Evolutionary conservation across 2,329 filamentous ascomycete species (phyloP), one percentile per base, ranked within the genome.

Genomic region (Fusarium continuum): DNA sequence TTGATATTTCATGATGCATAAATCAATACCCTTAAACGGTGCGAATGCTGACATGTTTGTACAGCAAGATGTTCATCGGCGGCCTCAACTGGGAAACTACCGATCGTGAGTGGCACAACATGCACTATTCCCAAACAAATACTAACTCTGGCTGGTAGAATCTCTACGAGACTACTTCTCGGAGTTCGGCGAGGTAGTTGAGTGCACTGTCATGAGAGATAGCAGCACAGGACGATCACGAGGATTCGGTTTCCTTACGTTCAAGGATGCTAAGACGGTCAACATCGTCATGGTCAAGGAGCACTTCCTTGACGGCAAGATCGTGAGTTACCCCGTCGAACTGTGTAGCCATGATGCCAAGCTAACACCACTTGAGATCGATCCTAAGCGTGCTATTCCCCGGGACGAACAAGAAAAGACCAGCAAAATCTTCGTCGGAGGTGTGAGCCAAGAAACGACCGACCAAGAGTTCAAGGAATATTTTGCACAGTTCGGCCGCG

Each of bases 201-300:
- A 99, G 80, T 98, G 95, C 76, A 99, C 95, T 14, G 95, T 99
- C n/a, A 99, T 99, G 95, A 88, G 95, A 66, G 95, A 99, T 78
- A 93, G 93, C 61, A 91, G 91, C 44, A 96, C 93, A 9, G 95
- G 95, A 36, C 89, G 95, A 63, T 98, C 95, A 25, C 88, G 95
- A 78, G 95, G 95, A 20, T 99, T 99, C 71, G 95, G 95, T 25
- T 99, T 99, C 79, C 83, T 99, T 61, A 99, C 95, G 0, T 99
- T 99, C 83, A 96, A 92, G 75, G 95, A 99, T 73, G 91, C 95
- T 41, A 97, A 97, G 80, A 97, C 92, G 5, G 95, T 99, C 67
- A 99, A 99, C 75, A 96, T 93, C 68, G 95, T 99, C 65, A 99
- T 99, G 95, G 95, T 99, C 63, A 99, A 99, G 79, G 95, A 99